phyloP scores from a whole-genome alignment of 2,329 filamentous ascomycete genomes.

The Pyrenochaeta sp. region DNA sequence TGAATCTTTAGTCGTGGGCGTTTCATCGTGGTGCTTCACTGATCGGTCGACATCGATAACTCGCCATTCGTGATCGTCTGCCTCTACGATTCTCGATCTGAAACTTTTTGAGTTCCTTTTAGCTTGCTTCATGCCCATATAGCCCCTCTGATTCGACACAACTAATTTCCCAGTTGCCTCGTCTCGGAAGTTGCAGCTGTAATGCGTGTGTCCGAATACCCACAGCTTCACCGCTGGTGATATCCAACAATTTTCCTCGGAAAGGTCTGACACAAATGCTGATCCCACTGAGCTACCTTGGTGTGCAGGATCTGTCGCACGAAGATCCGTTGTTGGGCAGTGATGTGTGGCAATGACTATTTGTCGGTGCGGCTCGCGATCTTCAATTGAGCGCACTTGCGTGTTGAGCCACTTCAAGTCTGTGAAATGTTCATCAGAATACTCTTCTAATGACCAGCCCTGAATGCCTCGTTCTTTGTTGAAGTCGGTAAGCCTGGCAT shows the following conservation, averaged over 20 bases:
- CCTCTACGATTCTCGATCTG: slow-evolving; percentile 3
- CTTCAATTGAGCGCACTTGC: slow-evolving; percentile 29
- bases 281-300: slow-evolving; percentile 16
- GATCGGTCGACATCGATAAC: not conserved
- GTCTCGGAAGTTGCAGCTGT: slow-evolving; percentile 54
- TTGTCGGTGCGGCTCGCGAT: slow-evolving; percentile 24
- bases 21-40: not conserved
- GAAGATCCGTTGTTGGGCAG: slow-evolving; percentile 49
- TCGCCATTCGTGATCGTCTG: not conserved
- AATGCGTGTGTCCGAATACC: slow-evolving; percentile 62
- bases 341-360: slow-evolving; percentile 57
- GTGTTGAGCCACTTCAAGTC: slow-evolving; percentile 58
- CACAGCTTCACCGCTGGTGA: slow-evolving; percentile 51
- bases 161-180: slow-evolving; percentile 41
- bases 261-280: slow-evolving; percentile 55
- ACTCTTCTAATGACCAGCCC: slow-evolving; percentile 51
- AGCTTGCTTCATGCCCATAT: slow-evolving; percentile 24
- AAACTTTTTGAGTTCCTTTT: not conserved
- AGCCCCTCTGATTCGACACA: slow-evolving; percentile 54
- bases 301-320: slow-evolving; percentile 49
- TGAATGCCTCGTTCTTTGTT: slow-evolving; percentile 23
- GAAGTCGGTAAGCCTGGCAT: slow-evolving; percentile 27
- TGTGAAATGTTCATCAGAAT: slow-evolving; percentile 49
- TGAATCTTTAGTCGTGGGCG: not conserved
- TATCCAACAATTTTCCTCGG: slow-evolving; percentile 47